These are phyloP conservation scores for Xylaria telfairii DNA, from an alignment of 495 filamentous ascomycete genomes.

Conservation along the genomic window DNA sequence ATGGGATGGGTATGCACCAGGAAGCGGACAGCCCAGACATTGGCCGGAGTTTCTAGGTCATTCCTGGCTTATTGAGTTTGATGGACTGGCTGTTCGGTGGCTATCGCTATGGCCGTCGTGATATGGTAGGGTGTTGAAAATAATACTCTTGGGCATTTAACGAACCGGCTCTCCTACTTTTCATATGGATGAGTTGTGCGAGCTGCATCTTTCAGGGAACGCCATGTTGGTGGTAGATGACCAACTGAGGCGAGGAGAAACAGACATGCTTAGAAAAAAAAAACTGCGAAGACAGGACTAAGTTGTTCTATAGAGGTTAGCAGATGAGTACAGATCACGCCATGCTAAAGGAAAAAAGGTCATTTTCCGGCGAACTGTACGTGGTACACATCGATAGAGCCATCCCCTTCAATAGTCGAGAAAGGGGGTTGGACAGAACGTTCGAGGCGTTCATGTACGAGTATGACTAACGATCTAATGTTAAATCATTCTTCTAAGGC, in stretches of 20 bases:
- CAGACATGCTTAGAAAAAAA: background rate
- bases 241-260: background rate
- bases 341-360: background rate
- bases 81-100: background rate
- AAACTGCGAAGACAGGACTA: background rate
- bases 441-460: background rate
- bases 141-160: background rate
- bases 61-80: background rate
- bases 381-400: background rate
- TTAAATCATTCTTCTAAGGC: background rate
- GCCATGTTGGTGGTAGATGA: background rate
- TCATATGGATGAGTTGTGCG: background rate
- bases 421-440: background rate
- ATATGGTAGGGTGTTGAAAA: too few species aligned
- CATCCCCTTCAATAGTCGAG: background rate
- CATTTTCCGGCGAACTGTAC: background rate
- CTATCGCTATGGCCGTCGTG: too few species aligned
- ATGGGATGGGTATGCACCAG: slow-evolving; percentile 47
- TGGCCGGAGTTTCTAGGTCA: slow-evolving; percentile 61
- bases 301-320: background rate
- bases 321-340: background rate
- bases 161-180: background rate
- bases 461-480: background rate
- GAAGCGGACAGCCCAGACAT: slow-evolving; percentile 29
- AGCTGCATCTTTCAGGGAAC: background rate